Percentiles rank a stretch among this genome's conserved stretches.
Evolutionary conservation across 495 filamentous ascomycete genomes (phyloP).

Genomic region (Aspergillus panamensis): DNA sequence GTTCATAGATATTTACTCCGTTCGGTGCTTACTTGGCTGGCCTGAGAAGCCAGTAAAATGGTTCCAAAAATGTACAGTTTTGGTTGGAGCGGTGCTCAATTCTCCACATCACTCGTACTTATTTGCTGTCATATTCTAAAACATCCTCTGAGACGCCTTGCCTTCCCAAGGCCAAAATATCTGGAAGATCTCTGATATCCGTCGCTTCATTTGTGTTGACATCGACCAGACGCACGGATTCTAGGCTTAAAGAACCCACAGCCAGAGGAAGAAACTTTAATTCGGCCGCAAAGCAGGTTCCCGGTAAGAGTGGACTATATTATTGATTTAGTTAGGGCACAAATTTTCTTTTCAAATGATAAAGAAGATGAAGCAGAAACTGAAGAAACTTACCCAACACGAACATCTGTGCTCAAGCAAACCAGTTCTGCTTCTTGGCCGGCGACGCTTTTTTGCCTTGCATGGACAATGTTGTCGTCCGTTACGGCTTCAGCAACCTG

Average conservation of each 20-base stretch:
- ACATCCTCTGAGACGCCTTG: conserved; percentile 13
- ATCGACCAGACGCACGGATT: conserved; percentile 80
- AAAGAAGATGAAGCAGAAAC: conserved; percentile 19
- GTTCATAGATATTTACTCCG: neutral
- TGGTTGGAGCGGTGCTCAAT: neutral
- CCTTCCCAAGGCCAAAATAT: conserved; percentile 56
- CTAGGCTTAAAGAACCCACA: conserved; percentile 70
- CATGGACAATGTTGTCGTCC: conserved; percentile 80
- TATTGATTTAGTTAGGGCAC: conserved; percentile 10
- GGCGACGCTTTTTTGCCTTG: conserved; percentile 70
- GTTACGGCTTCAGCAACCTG: conserved; percentile 72
- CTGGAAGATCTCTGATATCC: conserved; percentile 77
- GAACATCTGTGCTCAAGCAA: conserved; percentile 77
- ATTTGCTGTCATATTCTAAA: neutral
- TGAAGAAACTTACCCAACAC: conserved; percentile 62
- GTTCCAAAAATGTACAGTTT: neutral
- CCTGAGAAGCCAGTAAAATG: neutral
- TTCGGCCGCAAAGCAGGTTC: conserved; percentile 76
- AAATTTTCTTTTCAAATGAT: neutral
- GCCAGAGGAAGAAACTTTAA: conserved; percentile 74
- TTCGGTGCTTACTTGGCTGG: neutral
- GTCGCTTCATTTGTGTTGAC: conserved; percentile 74
- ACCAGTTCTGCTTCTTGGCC: conserved; percentile 73
- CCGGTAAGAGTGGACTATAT: conserved; percentile 62
- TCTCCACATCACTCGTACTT: neutral